phyloP scores from a whole-genome alignment of 176 grass and related monocot species.

The Carex scoparia region DNA sequence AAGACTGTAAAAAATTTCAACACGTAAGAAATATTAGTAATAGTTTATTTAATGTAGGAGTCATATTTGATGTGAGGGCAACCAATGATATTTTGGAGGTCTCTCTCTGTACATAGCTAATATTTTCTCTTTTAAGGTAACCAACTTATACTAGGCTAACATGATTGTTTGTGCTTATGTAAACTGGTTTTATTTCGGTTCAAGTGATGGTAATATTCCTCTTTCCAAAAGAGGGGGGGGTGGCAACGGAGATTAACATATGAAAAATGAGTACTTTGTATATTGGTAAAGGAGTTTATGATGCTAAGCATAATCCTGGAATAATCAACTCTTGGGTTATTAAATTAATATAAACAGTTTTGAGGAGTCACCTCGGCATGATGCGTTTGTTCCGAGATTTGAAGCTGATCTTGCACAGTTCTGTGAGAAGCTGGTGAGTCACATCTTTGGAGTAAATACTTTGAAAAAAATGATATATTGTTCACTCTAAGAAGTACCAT shows the following conservation, averaged over 20 bases:
- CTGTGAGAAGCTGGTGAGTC: constrained; percentile 86
- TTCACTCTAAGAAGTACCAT: background rate
- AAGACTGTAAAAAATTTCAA: constrained; percentile 19
- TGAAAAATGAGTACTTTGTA: constrained; percentile 6
- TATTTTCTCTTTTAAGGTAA: constrained; percentile 52
- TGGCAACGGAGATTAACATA: no score
- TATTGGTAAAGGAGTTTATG: background rate
- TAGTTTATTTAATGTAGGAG: constrained; percentile 44
- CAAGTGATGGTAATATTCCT: background rate
- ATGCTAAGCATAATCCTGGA: background rate
- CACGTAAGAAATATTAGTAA: constrained; percentile 14
- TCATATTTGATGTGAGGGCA: constrained; percentile 40
- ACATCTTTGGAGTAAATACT: constrained; percentile 6
- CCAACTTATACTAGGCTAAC: constrained; percentile 22
- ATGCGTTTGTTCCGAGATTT: constrained; percentile 55
- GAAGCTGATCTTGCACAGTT: constrained; percentile 84
- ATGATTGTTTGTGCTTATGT: background rate
- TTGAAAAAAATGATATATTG: background rate
- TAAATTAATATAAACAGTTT: constrained; percentile 57
- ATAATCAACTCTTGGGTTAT: background rate
- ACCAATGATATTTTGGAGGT: constrained; percentile 39
- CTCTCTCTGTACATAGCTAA: constrained; percentile 39
- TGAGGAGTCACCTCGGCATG: constrained; percentile 78
- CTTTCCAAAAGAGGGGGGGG: background rate
- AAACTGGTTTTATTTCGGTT: background rate